Evolutionary conservation across 2,329 filamentous ascomycete species (phyloP), one percentile per base, ranked within the genome.

Genomic region (Penicillium expansum): DNA sequence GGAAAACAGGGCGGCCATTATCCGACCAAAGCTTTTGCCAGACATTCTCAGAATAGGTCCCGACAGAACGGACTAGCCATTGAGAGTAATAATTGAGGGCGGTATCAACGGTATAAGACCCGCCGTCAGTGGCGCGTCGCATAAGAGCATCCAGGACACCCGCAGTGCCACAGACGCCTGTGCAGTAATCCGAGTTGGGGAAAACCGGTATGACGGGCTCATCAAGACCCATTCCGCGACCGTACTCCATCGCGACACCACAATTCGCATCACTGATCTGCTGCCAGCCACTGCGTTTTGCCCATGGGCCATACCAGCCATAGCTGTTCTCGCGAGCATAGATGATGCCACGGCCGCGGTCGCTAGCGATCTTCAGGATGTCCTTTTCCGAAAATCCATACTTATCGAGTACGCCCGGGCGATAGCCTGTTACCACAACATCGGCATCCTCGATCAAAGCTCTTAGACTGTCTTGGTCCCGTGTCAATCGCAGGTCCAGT

Each of bases 251-350:
- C 2, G 37, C 37, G n/a, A 39, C n/a, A n/a, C 37, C 37, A 20
- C 37, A 39, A n/a, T 39, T 20, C 10, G 37, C 37, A n/a, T 33
- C 32, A 33, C 32, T 33, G 32, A 89, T 88, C 64, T 88, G 86
- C 67, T 88, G 87, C 87, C 87, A 90, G 7, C 87, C 87, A 2
- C 85, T 82, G 9, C 87, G 79, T 6, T 76, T 72, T 0, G 83
- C 80, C 87, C 86, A 89, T 59, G 86, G 83, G 3, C 80, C 83
- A 20, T 80, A 74, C 32, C 82, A 84, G 0, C 88, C 88, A 61
- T 89, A 90, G 69, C 87, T 90, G 69, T 90, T 85, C 69, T 90
- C 87, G 33, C 82, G 81, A 8, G 89, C 85, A 64, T 89, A 88
- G 7, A 90, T 79, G 33, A 87, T 82, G 1, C 87, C 87, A 66